Evolutionary conservation across 345 rosid species (phyloP), one percentile per base, ranked within the genome.

Genomic region (Dovyalis caffra): DNA sequence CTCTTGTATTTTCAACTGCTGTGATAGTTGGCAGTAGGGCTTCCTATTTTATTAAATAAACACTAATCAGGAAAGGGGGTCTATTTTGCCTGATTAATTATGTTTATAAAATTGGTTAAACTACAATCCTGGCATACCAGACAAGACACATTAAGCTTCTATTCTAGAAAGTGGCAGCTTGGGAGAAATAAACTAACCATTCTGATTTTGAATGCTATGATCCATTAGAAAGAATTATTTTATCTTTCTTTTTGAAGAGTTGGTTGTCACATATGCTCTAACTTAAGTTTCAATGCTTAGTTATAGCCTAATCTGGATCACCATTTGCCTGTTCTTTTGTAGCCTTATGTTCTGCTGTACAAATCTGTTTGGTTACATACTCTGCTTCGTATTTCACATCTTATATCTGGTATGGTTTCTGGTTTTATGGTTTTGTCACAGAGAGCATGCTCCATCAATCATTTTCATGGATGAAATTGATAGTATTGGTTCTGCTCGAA

Each of bases 401-500:
- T 31, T 69, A 33, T 43, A 34, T n/a, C 20, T 60, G 28, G 49
- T 25, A 62, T 58, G 23, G 40, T 33, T 77, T 69, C 1, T 64
- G 38, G 4, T 8, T 38, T 64, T 40, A 64, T 77, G 61, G 28
- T 77, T 60, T 8, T 63, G 38, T 51, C 69, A 63, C 80, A 96
- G 97, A 91, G 99, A 96, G 78, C 99, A 96, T 66, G 92, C 95
- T 66, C 99, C 99, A 47, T 96, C 99, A 3, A 96, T 93, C 77
- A 96, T 96, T 66, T 96, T 92, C 83, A 96, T 96, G 99, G 98
- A 96, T 65, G 98, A 92, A 82, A 96, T 96, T 4, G 99, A 96
- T 77, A 93, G 99, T 77, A 96, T 96, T 23, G 99, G 98, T 75
- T 96, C 99, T 75, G 92, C 99, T 74, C 89, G 99, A 81, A 96